Evolutionary conservation across 1,284 basidiomycete genomes (phyloP).

Genomic region (Ganoderma lingzhi): DNA sequence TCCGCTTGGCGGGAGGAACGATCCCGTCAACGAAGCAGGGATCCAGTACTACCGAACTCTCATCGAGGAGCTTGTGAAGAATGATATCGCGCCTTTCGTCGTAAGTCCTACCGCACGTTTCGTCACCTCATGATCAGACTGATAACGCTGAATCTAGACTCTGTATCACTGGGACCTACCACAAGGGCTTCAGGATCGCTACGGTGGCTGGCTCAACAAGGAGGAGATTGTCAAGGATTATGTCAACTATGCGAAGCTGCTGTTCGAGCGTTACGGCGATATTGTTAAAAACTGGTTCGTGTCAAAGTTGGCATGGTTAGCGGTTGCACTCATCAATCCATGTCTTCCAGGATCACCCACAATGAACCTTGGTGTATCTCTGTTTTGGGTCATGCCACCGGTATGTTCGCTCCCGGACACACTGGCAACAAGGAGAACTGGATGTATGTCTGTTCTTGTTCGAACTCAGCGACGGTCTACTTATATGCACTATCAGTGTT

Average conservation of each 20-base stretch:
- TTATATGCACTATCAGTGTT: constrained; percentile 50
- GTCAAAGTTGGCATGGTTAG: not conserved
- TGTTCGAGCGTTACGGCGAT: constrained; percentile 75
- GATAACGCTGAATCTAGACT: constrained; percentile 51
- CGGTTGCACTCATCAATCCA: not conserved
- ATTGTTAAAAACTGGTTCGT: constrained; percentile 75
- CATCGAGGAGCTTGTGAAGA: constrained; percentile 68
- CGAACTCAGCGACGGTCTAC: not conserved
- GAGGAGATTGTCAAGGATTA: constrained; percentile 70
- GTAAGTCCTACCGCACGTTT: constrained; percentile 47
- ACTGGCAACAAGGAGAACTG: constrained; percentile 75
- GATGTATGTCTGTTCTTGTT: constrained; percentile 56
- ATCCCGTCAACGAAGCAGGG: constrained; percentile 72
- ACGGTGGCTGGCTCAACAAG: constrained; percentile 78
- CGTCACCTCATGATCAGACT: not conserved
- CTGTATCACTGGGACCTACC: constrained; percentile 85
- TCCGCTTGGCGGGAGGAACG: constrained; percentile 71
- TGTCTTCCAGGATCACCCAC: constrained; percentile 60
- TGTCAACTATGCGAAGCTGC: constrained; percentile 62
- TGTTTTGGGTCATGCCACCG: constrained; percentile 69
- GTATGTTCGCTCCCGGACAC: constrained; percentile 73
- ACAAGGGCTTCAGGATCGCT: constrained; percentile 71
- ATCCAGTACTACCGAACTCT: constrained; percentile 69
- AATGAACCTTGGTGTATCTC: constrained; percentile 81
- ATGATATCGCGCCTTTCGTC: constrained; percentile 72